Conservation (phyloP, 2,329 filamentous ascomycete species). For the Botryotinia globosa region DNA sequence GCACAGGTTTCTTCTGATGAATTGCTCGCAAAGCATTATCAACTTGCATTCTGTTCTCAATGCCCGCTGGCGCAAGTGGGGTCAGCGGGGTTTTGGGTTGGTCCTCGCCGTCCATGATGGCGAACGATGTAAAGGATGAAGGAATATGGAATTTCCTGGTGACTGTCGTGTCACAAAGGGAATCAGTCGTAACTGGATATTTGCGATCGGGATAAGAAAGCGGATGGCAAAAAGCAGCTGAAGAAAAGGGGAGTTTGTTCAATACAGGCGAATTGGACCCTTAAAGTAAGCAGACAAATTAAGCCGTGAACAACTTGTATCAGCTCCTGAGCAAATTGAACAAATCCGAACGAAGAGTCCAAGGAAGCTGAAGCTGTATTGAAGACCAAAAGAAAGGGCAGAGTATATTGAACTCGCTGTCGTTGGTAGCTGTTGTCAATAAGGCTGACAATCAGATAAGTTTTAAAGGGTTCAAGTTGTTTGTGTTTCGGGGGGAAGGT, state of each 20-base stretch:
- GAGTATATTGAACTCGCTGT: neutral
- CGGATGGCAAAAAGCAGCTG: conserved; percentile 2
- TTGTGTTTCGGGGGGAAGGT: conserved; percentile 1
- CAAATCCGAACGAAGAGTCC: conserved; percentile 2
- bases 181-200: neutral
- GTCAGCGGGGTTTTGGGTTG: conserved; percentile 24
- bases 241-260: conserved; percentile 2
- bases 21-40: conserved; percentile 92
- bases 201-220: neutral
- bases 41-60: conserved; percentile 51
- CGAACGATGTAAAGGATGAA: conserved; percentile 18
- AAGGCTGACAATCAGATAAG: conserved; percentile 13
- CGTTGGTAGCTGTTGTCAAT: conserved; percentile 7
- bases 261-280: neutral
- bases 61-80: conserved; percentile 27
- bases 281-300: conserved; percentile 3
- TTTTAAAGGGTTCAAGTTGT: conserved; percentile 2
- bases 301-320: conserved; percentile 10
- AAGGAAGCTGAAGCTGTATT: neutral
- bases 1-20: conserved; percentile 88
- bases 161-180: neutral
- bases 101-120: conserved; percentile 37
- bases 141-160: neutral
- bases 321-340: conserved; percentile 11
- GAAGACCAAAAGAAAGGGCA: neutral